phyloP scores from a whole-genome alignment of 176 grass and related monocot genomes.

The Oryza glumipatula region DNA sequence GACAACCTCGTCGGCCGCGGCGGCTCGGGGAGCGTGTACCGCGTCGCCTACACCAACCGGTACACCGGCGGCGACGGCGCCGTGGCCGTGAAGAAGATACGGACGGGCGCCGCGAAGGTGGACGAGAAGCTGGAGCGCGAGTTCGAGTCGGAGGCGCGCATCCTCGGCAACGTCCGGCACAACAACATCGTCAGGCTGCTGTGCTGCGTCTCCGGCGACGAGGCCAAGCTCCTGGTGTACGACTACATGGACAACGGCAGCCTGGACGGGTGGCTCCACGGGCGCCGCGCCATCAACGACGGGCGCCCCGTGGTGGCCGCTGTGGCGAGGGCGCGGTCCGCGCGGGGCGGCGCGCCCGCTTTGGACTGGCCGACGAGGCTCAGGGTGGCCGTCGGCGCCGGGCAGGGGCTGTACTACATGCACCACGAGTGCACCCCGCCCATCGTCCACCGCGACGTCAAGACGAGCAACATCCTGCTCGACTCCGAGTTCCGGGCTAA shows the following conservation, averaged over 20 bases:
- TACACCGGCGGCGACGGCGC: constrained; percentile 31
- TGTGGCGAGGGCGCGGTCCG: constrained; percentile 16
- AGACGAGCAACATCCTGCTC: constrained; percentile 85
- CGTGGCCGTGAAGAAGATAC: constrained; percentile 86
- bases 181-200: constrained; percentile 81
- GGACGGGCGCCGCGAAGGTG: constrained; percentile 30
- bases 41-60: constrained; percentile 51
- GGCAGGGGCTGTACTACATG: constrained; percentile 81
- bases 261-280: constrained; percentile 80
- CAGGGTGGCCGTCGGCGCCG: constrained; percentile 60
- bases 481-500: constrained; percentile 66
- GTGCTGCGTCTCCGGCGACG: constrained; percentile 64
- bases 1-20: constrained; percentile 76
- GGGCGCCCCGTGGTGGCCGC: not conserved
- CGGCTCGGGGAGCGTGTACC: constrained; percentile 72
- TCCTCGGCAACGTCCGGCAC: constrained; percentile 76
- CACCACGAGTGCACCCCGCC: constrained; percentile 75
- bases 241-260: constrained; percentile 86
- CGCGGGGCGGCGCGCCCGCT: not conserved
- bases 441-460: constrained; percentile 85
- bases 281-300: not conserved
- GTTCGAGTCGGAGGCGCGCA: constrained; percentile 73
- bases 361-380: constrained; percentile 77
- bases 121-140: constrained; percentile 64
- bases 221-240: constrained; percentile 85